A percentile compares a stretch with the other conserved stretches of the same genome.
phyloP scores from a whole-genome alignment of 2,329 filamentous ascomycete genomes.

The Nemania sp. region DNA sequence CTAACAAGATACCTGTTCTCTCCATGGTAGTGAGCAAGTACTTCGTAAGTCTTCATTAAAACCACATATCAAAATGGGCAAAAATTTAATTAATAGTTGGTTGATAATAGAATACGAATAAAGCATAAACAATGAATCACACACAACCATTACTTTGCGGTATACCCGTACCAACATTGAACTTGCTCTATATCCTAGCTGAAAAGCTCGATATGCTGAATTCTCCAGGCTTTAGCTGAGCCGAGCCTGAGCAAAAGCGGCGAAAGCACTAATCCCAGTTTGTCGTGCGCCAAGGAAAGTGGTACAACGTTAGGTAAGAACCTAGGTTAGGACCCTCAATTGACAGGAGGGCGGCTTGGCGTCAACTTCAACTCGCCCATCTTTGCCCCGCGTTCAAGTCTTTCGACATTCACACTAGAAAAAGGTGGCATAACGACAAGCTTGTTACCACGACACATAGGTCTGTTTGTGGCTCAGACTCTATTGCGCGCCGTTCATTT shows the following conservation, averaged over 20 bases:
- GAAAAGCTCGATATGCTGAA: no score
- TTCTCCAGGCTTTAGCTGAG: no score
- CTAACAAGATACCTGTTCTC: not conserved
- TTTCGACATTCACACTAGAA: not conserved
- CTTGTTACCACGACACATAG: not conserved
- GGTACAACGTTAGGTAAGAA: no score
- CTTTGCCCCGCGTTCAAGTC: conserved; percentile 1
- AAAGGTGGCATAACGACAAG: not conserved
- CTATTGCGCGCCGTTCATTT: not conserved
- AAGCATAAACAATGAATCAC: no score
- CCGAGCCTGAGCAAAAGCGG: conserved; percentile 25
- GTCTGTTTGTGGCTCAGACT: not conserved
- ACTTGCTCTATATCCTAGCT: no score
- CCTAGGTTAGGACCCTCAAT: no score
- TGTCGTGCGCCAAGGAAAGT: conserved; percentile 10
- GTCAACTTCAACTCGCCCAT: not conserved
- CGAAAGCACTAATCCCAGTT: conserved; percentile 16
- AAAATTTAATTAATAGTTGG: no score
- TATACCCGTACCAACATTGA: no score
- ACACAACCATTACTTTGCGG: no score
- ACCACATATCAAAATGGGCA: no score
- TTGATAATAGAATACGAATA: no score
- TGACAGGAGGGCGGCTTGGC: not conserved
- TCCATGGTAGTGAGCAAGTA: not conserved
- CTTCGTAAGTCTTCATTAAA: not conserved